phyloP scores from a whole-genome alignment of 768 basidiomycete genomes.

The Lepiota brunneoincarnata region DNA sequence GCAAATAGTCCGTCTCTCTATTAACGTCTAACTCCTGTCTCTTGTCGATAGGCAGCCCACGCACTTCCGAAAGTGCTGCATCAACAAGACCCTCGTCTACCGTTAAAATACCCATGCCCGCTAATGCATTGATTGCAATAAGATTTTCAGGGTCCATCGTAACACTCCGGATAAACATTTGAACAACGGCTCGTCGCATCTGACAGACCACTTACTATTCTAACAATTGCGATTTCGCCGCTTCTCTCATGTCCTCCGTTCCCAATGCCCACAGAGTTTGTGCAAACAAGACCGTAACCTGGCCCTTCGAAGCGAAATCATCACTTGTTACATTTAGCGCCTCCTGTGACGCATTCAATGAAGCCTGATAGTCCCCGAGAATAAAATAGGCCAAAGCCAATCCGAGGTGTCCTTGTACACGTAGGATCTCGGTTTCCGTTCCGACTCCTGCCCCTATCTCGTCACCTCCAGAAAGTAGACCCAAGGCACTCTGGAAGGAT shows the following conservation, averaged over 20 bases:
- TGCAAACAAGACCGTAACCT: conserved; percentile 76
- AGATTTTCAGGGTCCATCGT: conserved; percentile 75
- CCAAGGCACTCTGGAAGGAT: conserved; percentile 70
- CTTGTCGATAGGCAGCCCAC: conserved; percentile 63
- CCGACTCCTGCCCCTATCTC: conserved; percentile 36
- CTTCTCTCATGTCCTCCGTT: conserved; percentile 71
- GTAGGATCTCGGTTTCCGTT: conserved; percentile 26
- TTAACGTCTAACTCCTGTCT: conserved; percentile 65
- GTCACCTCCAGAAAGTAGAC: conserved; percentile 58
- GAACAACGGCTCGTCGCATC: background rate
- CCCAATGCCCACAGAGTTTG: conserved; percentile 84
- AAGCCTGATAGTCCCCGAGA: conserved; percentile 56
- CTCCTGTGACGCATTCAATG: conserved; percentile 64
- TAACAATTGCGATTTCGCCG: conserved; percentile 74
- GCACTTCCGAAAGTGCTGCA: conserved; percentile 82
- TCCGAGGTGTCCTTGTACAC: conserved; percentile 67
- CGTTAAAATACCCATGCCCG: conserved; percentile 86
- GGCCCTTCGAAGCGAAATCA: conserved; percentile 51
- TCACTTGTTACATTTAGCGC: conserved; percentile 57
- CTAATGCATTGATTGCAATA: conserved; percentile 77
- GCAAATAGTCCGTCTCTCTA: conserved; percentile 67
- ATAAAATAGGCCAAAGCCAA: conserved; percentile 72
- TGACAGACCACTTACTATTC: conserved; percentile 60
- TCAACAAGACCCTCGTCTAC: conserved; percentile 78
- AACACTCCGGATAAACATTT: conserved; percentile 47